These are phyloP conservation scores for Anisodus acutangulus DNA, from an alignment of 257 asterid species.

Conservation along the genomic window DNA sequence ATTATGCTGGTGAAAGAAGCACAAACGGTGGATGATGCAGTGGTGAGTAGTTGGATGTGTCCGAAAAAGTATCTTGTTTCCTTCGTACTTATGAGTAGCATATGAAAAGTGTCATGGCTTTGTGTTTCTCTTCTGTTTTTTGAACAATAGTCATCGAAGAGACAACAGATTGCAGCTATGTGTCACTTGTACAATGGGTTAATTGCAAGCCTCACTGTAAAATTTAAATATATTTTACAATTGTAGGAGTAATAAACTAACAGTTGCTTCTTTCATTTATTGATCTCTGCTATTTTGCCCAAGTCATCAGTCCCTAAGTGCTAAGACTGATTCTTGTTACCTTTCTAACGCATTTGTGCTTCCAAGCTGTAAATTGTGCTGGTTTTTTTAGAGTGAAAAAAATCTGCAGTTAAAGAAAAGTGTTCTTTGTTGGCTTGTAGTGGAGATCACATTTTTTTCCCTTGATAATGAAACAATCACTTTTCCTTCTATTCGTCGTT, in stretches of 20 bases:
- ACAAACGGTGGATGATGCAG: too few relatives aligned
- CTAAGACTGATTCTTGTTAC: neutral
- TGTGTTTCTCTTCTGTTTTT: slow-evolving; percentile 13
- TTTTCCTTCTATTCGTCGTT: neutral
- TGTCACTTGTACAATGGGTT: neutral
- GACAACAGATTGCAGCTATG: neutral
- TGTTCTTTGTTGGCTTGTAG: neutral
- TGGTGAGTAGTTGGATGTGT: neutral
- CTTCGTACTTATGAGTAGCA: neutral
- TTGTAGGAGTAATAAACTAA: neutral
- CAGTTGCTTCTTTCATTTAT: neutral
- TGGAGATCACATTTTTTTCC: neutral
- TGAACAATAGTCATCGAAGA: neutral
- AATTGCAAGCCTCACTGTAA: neutral
- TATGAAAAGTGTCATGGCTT: neutral
- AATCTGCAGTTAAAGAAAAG: neutral
- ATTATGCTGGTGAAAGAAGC: too few relatives aligned
- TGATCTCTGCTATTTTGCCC: neutral
- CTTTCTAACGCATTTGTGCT: neutral
- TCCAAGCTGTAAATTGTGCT: neutral
- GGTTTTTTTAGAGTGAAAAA: neutral
- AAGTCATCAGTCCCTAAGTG: neutral
- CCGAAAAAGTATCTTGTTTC: neutral
- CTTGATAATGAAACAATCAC: neutral
- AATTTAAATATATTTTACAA: neutral